phyloP scores from a whole-genome alignment of 1,284 basidiomycete species.

The Sporisorium reilianum region DNA sequence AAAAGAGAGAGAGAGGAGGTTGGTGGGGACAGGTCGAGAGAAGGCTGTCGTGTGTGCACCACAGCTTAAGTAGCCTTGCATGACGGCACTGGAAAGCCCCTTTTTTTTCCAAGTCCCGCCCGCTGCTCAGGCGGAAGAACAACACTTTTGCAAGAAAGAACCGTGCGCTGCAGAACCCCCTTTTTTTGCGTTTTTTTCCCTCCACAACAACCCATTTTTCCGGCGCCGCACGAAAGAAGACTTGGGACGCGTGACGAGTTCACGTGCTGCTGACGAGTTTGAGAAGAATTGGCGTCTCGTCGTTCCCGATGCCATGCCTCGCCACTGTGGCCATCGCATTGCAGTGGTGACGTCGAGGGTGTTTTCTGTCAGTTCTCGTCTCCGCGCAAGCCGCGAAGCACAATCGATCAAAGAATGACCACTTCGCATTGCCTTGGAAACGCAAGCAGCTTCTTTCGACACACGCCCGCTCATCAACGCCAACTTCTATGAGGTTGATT shows the following conservation, averaged over 20 bases:
- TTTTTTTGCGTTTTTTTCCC: constrained; percentile 2
- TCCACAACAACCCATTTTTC: constrained; percentile 22
- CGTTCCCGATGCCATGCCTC: not conserved
- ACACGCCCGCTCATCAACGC: no score
- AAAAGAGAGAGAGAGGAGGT: not conserved
- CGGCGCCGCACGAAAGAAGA: not conserved
- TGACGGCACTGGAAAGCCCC: constrained; percentile 2
- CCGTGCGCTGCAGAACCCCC: constrained; percentile 14
- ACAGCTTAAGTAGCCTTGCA: not conserved
- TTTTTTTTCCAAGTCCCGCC: constrained; percentile 4
- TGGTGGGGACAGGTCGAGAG: not conserved
- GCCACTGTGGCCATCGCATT: no score
- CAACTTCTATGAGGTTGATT: no score
- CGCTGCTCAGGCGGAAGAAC: constrained; percentile 10
- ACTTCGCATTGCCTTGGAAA: no score
- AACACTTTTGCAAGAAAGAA: constrained; percentile 2
- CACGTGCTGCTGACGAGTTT: constrained; percentile 4
- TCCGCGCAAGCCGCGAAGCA: no score
- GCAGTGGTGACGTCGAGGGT: no score
- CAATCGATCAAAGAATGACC: no score
- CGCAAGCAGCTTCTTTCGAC: no score
- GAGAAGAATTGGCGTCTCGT: not conserved
- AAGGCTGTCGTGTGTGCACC: not conserved
- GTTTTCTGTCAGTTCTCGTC: no score
- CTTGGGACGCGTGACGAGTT: constrained; percentile 6